phyloP scores from a whole-genome alignment of 2,329 filamentous ascomycete genomes.

The Claviceps africana region DNA sequence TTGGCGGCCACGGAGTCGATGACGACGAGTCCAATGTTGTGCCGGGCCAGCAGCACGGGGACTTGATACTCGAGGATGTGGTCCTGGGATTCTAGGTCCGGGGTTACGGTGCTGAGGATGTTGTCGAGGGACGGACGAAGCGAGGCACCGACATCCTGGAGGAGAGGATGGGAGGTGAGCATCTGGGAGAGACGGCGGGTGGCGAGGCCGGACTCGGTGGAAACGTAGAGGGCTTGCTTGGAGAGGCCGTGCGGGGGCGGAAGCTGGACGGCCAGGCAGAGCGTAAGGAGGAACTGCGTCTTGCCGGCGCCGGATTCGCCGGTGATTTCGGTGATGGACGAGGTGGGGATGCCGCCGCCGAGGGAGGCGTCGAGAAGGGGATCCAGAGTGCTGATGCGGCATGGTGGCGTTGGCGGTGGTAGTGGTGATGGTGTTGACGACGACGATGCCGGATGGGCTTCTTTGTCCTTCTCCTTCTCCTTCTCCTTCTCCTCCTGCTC shows the following conservation, averaged over 20 bases:
- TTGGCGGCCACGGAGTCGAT: slow-evolving; percentile 92
- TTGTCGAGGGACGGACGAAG: slow-evolving; percentile 51
- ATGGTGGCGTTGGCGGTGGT: not conserved
- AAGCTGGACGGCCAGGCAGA: slow-evolving; percentile 76
- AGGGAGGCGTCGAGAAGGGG: slow-evolving; percentile 53
- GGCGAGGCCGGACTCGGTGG: slow-evolving; percentile 75
- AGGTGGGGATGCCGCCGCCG: slow-evolving; percentile 65
- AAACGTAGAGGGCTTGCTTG: slow-evolving; percentile 77
- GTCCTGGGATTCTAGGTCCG: slow-evolving; percentile 87
- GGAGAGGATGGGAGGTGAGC: slow-evolving; percentile 48
- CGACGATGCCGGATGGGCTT: not conserved
- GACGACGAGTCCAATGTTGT: slow-evolving; percentile 67
- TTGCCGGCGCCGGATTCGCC: slow-evolving; percentile 93
- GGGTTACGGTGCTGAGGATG: slow-evolving; percentile 69
- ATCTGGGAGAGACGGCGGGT: slow-evolving; percentile 74
- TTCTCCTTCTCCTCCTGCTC: not conserved
- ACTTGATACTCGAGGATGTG: slow-evolving; percentile 90
- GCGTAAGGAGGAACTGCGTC: slow-evolving; percentile 78
- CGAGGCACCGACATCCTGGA: slow-evolving; percentile 25
- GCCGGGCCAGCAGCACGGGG: slow-evolving; percentile 64
- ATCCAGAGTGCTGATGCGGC: slow-evolving; percentile 65
- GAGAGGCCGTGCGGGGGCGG: slow-evolving; percentile 56
- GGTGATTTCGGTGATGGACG: slow-evolving; percentile 75
- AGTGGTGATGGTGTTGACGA: not conserved
- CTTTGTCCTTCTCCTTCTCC: not conserved